These are phyloP conservation scores for Fusarium sp. DNA, from an alignment of 2,329 filamentous ascomycete species.

Conservation along the genomic window DNA sequence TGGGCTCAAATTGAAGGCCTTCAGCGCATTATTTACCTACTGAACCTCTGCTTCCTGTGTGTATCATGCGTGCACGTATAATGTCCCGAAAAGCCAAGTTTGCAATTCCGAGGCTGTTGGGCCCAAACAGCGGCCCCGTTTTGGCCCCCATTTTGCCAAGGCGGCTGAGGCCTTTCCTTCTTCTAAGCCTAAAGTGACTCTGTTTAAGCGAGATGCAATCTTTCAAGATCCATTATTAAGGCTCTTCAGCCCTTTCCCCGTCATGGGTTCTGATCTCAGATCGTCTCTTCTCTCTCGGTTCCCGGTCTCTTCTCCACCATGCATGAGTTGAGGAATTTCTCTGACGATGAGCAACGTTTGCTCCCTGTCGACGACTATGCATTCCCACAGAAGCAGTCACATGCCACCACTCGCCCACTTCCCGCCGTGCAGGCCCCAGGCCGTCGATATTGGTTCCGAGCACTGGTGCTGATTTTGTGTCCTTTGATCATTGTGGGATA, in stretches of 20 bases:
- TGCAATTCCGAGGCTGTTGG: neutral
- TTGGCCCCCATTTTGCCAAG: neutral
- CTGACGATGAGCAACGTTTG: neutral
- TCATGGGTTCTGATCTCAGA: neutral
- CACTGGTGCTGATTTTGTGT: neutral
- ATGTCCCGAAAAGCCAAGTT: neutral
- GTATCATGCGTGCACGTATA: no score
- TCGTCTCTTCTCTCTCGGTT: neutral
- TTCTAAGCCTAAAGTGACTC: neutral
- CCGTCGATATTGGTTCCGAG: neutral
- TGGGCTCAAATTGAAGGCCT: neutral
- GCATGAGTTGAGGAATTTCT: neutral
- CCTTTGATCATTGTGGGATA: neutral
- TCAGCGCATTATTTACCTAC: rapidly evolving
- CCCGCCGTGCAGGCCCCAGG: neutral
- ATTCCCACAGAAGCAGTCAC: neutral
- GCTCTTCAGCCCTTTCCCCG: neutral
- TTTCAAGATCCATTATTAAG: neutral
- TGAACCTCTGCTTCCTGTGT: rapidly evolving
- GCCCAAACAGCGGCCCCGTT: neutral
- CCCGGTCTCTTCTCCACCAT: neutral
- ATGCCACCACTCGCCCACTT: neutral
- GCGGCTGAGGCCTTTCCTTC: neutral
- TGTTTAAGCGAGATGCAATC: neutral
- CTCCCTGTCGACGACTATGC: neutral